These are phyloP conservation scores for Fraxinus sp. DNA, from an alignment of 305 asterid species.

Conservation along the genomic window DNA sequence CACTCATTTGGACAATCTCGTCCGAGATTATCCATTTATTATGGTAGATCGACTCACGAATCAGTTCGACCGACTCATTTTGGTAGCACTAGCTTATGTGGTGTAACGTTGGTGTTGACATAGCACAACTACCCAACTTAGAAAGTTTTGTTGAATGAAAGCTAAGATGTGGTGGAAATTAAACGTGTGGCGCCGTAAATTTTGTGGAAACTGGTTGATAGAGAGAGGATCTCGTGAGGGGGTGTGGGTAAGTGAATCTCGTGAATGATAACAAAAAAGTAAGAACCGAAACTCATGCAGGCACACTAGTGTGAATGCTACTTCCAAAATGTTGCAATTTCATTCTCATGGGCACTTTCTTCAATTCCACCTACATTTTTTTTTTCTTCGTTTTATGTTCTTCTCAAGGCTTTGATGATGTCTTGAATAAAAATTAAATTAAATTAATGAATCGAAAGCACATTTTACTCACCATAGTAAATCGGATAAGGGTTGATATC, in stretches of 20 bases:
- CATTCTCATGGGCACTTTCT: neutral
- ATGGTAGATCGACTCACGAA: neutral
- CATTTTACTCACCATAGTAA: too few species aligned
- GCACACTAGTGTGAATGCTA: neutral
- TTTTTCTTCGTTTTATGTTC: neutral
- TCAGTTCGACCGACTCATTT: neutral
- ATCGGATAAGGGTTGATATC: too few species aligned
- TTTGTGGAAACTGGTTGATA: neutral
- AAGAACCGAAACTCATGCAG: neutral
- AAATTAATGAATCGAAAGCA: too few species aligned
- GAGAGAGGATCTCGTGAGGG: conserved; percentile 7
- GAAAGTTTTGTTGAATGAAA: neutral
- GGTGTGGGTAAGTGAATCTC: neutral
- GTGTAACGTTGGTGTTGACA: neutral
- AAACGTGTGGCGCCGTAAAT: neutral
- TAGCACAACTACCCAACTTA: neutral
- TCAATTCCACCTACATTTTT: neutral
- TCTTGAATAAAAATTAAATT: too few species aligned
- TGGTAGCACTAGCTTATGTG: neutral
- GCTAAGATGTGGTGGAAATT: neutral
- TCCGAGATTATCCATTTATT: neutral
- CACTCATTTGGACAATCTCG: neutral
- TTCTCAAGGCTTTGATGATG: neutral
- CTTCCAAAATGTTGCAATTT: neutral
- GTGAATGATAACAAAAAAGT: neutral